Percentiles rank a stretch among this genome's conserved stretches.
Conservation (phyloP, 2,329 filamentous ascomycete genomes). For the Parastagonospora nodorum region DNA sequence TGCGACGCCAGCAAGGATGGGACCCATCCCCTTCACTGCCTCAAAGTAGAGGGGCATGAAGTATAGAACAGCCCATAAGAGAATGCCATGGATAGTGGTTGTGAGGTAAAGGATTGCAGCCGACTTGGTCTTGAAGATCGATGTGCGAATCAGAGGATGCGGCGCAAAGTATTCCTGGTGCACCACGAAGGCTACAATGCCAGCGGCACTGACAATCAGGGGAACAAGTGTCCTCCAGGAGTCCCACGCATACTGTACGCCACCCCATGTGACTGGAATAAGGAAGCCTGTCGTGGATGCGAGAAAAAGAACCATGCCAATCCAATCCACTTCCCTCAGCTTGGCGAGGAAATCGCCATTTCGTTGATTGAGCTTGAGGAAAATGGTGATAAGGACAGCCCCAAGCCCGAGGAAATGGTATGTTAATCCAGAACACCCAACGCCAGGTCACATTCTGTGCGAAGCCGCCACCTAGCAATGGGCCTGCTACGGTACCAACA, state of each 20-base stretch:
- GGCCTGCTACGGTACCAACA: constrained; percentile 60
- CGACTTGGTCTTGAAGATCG: constrained; percentile 56
- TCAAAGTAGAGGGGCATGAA: constrained; percentile 52
- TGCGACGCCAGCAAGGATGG: constrained; percentile 46
- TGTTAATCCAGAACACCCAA: constrained; percentile 70
- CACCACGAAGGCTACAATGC: constrained; percentile 58
- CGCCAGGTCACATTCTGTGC: constrained; percentile 59
- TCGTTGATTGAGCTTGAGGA: constrained; percentile 58
- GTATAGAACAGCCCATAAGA: constrained; percentile 50
- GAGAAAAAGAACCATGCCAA: constrained; percentile 66
- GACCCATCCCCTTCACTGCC: constrained; percentile 47
- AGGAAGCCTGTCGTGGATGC: constrained; percentile 63
- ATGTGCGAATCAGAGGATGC: constrained; percentile 57
- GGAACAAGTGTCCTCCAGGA: constrained; percentile 68
- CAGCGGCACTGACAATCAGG: constrained; percentile 59
- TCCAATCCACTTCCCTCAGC: constrained; percentile 64
- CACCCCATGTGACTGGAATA: constrained; percentile 68
- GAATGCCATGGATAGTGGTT: constrained; percentile 63
- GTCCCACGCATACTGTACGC: constrained; percentile 68
- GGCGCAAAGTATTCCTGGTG: constrained; percentile 59
- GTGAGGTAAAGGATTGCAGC: constrained; percentile 57
- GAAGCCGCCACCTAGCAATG: constrained; percentile 57
- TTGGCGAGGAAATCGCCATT: constrained; percentile 56
- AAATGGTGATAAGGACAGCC: constrained; percentile 55
- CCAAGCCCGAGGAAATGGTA: constrained; percentile 63